Evolutionary conservation across 176 grass and related monocot genomes (phyloP).

Genomic region (Oryza meyeriana): DNA sequence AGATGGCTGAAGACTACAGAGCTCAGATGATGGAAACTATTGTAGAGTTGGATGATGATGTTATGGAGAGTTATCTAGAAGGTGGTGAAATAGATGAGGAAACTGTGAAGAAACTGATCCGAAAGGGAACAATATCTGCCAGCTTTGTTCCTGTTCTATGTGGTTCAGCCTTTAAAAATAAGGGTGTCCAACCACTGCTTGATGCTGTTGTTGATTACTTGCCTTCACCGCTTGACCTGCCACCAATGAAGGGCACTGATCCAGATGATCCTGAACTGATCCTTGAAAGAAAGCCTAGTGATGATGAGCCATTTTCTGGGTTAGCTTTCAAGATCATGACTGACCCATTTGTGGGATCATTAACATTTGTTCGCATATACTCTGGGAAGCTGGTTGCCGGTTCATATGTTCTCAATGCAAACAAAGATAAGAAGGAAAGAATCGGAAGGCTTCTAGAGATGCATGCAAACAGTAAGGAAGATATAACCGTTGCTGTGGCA

Average conservation of each 20-base stretch:
- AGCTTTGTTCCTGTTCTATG: conserved; percentile 94
- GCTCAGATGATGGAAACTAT: conserved; percentile 79
- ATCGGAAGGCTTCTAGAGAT: conserved; percentile 94
- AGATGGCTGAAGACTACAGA: conserved; percentile 71
- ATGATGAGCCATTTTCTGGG: conserved; percentile 89
- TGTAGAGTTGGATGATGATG: conserved; percentile 84
- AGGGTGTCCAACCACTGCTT: conserved; percentile 92
- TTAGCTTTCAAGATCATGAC: conserved; percentile 99
- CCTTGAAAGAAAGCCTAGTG: conserved; percentile 62
- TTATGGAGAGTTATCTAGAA: conserved; percentile 90
- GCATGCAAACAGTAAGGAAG: conserved; percentile 99
- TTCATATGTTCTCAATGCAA: conserved; percentile 94
- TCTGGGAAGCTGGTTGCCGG: conserved; percentile 78
- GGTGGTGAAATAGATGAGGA: conserved; percentile 79
- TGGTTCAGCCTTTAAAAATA: conserved; percentile 98
- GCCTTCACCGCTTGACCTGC: conserved; percentile 82
- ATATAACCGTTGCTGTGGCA: conserved; percentile 65
- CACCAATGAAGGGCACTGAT: conserved; percentile 89
- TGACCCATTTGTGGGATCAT: conserved; percentile 88
- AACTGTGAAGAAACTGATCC: conserved; percentile 84
- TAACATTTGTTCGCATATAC: conserved; percentile 96
- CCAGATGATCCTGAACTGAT: conserved; percentile 69
- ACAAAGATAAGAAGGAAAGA: conserved; percentile 97
- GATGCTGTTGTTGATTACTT: conserved; percentile 98
- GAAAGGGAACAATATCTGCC: conserved; percentile 75